Base-by-base conservation (phyloP, 1,139 yeast species). In the Suhomyces bribrorum region DNA sequence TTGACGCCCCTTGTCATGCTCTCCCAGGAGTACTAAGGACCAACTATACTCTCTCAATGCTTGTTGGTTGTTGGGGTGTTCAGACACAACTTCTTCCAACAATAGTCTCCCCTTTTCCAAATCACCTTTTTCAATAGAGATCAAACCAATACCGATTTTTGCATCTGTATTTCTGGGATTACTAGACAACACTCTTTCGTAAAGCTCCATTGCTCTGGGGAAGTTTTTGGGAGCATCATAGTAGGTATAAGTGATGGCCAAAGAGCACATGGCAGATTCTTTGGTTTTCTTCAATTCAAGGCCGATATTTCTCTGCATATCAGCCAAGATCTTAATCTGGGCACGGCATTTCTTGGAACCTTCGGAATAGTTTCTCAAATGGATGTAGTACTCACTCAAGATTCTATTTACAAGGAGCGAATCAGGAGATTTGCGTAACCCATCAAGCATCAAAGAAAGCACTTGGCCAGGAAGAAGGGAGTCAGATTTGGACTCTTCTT, bases 151-250 rank as follows among this genome's bases (percentile, higher is more conserved):
- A 9, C 97, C 97, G 25, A 90, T 74, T 45, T 77, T 71, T 0
- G 96, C 95, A 34, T 73, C 73, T 4, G 73, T 63, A 49, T 81
- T 79, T 6, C 43, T 36, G 0, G 82, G 79, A 37, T 77, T 77
- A 3, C 64, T 64, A 3, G 52, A 52, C 22, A 87, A 66, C 7
- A 89, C 78, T 23, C 72, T 66, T 36, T 84, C 85, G 58, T 85
- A 92, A 18, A 89, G 62, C 33, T 78, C 79, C 31, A 86, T 58
- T 0, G 98, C 97, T 27, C 83, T 71, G 7, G 77, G 71, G 54
- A 80, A 88, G 59, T 90, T 86, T 58, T 88, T 88, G 5, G 97
- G 98, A 0, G 96, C 86, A 56, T 90, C 96, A 55, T 82, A 77
- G 54, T 86, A 84, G 0, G 95, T 87, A 53, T 88, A 86, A 0